Conservation (phyloP, 176 grass and related monocot genomes). For the Bromus sterilis region DNA sequence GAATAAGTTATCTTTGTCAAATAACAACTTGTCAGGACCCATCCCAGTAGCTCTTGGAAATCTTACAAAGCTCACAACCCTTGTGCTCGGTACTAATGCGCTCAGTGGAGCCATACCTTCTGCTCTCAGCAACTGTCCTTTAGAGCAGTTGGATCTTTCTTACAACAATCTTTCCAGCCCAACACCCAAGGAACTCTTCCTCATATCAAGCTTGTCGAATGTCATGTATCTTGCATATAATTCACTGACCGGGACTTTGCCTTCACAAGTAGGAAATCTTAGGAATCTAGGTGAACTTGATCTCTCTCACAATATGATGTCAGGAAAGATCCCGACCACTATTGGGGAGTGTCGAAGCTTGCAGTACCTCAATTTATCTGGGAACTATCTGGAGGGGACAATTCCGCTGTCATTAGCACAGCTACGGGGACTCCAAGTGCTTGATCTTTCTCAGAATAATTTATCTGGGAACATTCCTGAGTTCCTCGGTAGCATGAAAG, state of each 20-base stretch:
- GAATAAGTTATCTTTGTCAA: background rate
- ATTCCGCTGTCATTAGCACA: conserved; percentile 18
- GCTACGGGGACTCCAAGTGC: background rate
- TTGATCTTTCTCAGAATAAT: conserved; percentile 4
- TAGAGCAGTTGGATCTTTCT: conserved; percentile 30
- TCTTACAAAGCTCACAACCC: background rate
- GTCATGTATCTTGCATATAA: conserved; percentile 30
- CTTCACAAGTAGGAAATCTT: conserved; percentile 23
- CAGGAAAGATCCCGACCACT: conserved; percentile 28
- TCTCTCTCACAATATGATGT: conserved; percentile 40
- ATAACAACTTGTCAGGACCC: conserved; percentile 9
- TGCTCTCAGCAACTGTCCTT: background rate
- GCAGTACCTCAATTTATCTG: conserved; percentile 20
- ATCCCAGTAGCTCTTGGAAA: conserved; percentile 5
- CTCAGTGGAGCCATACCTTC: conserved; percentile 14
- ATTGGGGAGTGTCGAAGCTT: conserved; percentile 29
- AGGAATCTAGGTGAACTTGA: conserved; percentile 11
- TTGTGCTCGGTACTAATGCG: background rate
- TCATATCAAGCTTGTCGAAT: conserved; percentile 7
- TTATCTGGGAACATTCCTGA: background rate
- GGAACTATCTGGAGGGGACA: conserved; percentile 27
- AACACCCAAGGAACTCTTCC: conserved; percentile 40
- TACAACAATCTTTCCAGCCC: conserved; percentile 29
- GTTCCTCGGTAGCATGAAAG: background rate
- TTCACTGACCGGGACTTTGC: conserved; percentile 28